phyloP scores from a whole-genome alignment of 768 basidiomycete genomes.

The Amanita phalloides region DNA sequence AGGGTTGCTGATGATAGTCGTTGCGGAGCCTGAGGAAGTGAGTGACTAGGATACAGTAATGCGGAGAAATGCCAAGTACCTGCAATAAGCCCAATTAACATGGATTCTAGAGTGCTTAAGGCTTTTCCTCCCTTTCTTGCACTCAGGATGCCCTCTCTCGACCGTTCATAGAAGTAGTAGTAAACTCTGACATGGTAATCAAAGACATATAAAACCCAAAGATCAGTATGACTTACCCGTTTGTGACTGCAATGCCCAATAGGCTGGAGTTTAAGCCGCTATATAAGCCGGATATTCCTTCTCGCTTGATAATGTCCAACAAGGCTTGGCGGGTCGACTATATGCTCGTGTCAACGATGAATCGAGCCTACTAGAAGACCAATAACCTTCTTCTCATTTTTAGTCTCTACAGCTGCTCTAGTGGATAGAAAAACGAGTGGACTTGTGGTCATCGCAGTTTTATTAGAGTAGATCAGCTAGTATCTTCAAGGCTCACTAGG shows the following conservation, averaged over 20 bases:
- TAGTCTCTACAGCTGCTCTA: slow-evolving; percentile 83
- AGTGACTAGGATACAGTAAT: neutral
- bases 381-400: slow-evolving; percentile 61
- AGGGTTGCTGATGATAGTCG: slow-evolving; percentile 84
- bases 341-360: slow-evolving; percentile 4
- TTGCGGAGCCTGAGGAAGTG: slow-evolving; percentile 61
- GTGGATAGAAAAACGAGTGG: slow-evolving; percentile 91
- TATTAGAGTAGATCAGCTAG: slow-evolving; percentile 6
- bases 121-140: slow-evolving; percentile 52
- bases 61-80: slow-evolving; percentile 29
- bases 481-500: slow-evolving; percentile 46
- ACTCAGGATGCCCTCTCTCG: slow-evolving; percentile 44
- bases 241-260: slow-evolving; percentile 87
- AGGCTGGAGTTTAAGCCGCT: slow-evolving; percentile 79
- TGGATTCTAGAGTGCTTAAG: slow-evolving; percentile 79
- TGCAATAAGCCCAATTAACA: slow-evolving; percentile 80
- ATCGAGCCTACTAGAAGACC: neutral
- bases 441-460: slow-evolving; percentile 26
- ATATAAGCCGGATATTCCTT: slow-evolving; percentile 80
- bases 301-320: slow-evolving; percentile 68
- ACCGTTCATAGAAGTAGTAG: slow-evolving; percentile 85
- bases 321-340: slow-evolving; percentile 61
- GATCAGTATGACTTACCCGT: slow-evolving; percentile 44
- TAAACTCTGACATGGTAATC: slow-evolving; percentile 50
- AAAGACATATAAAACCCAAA: neutral